These are phyloP conservation scores for Harringtonia aguacate DNA, from an alignment of 2,329 filamentous ascomycete genomes.

Conservation along the genomic window DNA sequence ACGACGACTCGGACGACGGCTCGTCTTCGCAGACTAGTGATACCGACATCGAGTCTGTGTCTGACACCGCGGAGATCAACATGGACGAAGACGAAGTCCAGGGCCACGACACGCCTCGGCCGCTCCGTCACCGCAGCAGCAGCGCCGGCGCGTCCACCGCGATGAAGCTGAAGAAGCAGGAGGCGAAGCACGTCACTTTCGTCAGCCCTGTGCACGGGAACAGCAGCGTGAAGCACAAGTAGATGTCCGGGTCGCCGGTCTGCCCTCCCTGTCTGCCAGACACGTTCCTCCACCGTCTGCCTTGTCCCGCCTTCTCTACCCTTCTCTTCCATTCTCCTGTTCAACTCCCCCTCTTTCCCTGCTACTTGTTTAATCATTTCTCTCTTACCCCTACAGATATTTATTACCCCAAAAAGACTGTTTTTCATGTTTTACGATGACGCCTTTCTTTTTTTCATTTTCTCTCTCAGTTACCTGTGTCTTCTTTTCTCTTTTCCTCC, in stretches of 20 bases:
- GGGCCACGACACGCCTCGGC: slow-evolving; percentile 19
- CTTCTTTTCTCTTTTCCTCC: neutral
- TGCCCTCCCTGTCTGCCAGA: neutral
- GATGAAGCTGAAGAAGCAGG: slow-evolving; percentile 42
- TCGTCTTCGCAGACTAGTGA: slow-evolving; percentile 51
- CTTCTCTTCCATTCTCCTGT: neutral
- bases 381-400: neutral
- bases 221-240: slow-evolving; percentile 21
- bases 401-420: slow-evolving; percentile 3
- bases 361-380: slow-evolving; percentile 6
- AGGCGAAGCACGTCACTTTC: slow-evolving; percentile 44
- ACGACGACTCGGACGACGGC: slow-evolving; percentile 58
- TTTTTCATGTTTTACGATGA: slow-evolving; percentile 4
- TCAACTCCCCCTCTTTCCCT: neutral
- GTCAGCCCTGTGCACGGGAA: slow-evolving; percentile 38
- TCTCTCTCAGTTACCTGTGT: neutral
- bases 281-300: neutral
- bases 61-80: slow-evolving; percentile 51
- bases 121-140: slow-evolving; percentile 31
- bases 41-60: slow-evolving; percentile 47
- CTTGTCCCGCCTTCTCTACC: neutral
- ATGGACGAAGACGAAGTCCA: slow-evolving; percentile 42
- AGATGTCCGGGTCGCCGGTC: neutral
- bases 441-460: slow-evolving; percentile 2
- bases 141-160: slow-evolving; percentile 22